Evolutionary conservation across 345 rosid species (phyloP).

Genomic region (Noccaea caerulescens): DNA sequence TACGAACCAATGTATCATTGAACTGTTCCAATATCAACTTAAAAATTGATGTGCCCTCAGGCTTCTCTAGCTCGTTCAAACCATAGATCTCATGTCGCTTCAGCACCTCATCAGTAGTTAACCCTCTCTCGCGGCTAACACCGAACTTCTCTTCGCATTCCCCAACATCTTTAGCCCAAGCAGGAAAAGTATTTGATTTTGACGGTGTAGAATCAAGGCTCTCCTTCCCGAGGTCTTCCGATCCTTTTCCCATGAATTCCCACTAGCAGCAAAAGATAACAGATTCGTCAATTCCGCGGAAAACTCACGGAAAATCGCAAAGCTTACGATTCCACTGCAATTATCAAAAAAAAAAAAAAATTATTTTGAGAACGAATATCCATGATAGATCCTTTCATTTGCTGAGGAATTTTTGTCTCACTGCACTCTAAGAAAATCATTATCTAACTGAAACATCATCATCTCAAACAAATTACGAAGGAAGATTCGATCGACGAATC

Average conservation of each 20-base stretch:
- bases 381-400: conserved; percentile 13
- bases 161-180: conserved; percentile 65
- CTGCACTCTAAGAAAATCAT: neutral
- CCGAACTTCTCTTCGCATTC: conserved; percentile 66
- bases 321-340: conserved; percentile 22
- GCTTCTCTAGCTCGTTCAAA: conserved; percentile 82
- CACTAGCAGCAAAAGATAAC: conserved; percentile 2
- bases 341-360: neutral
- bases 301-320: conserved; percentile 6
- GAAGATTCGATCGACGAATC: conserved; percentile 24
- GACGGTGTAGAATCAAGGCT: conserved; percentile 25
- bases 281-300: conserved; percentile 9
- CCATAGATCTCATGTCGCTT: conserved; percentile 61
- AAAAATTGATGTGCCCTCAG: conserved; percentile 65
- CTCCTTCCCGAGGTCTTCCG: conserved; percentile 52
- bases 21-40: conserved; percentile 78
- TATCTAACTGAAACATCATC: conserved; percentile 6
- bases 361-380: neutral
- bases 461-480: neutral
- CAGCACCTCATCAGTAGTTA: conserved; percentile 59
- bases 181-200: conserved; percentile 52
- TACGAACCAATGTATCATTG: conserved; percentile 82
- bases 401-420: neutral
- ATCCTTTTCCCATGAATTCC: conserved; percentile 69
- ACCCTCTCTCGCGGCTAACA: conserved; percentile 55